phyloP scores from a whole-genome alignment of 2,329 filamentous ascomycete species.

The Elsinoe perseae region DNA sequence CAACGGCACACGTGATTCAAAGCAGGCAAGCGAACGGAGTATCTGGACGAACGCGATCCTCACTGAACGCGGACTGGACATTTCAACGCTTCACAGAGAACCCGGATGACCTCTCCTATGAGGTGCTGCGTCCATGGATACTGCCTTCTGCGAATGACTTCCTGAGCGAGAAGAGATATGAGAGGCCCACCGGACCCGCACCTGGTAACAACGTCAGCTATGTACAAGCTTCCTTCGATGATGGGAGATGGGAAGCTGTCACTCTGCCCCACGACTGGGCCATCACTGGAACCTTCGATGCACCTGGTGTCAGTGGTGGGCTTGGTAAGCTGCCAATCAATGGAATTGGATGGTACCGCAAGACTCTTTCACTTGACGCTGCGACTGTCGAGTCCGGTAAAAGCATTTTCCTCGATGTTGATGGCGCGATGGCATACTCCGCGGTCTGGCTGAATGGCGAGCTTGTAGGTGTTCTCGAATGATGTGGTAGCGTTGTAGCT shows the following conservation, averaged over 20 bases:
- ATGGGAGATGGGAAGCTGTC: constrained; percentile 36
- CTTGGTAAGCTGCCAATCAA: constrained; percentile 43
- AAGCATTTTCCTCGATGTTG: constrained; percentile 41
- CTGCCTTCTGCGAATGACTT: constrained; percentile 38
- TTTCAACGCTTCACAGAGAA: constrained; percentile 34
- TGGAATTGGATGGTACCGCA: constrained; percentile 49
- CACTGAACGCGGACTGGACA: constrained; percentile 33
- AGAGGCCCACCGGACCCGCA: constrained; percentile 28
- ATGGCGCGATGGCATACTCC: constrained; percentile 47
- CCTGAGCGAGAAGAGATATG: constrained; percentile 30
- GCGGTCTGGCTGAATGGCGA: constrained; percentile 46
- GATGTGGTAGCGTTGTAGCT: neutral
- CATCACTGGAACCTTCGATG: constrained; percentile 39
- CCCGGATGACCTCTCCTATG: constrained; percentile 32
- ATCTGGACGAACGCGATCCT: neutral
- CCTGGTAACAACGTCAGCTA: constrained; percentile 27
- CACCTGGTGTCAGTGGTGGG: constrained; percentile 30
- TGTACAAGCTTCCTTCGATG: constrained; percentile 33
- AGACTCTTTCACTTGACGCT: constrained; percentile 29
- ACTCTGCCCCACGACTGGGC: constrained; percentile 46
- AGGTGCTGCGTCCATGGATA: constrained; percentile 37
- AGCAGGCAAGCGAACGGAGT: neutral
- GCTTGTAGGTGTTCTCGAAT: constrained; percentile 23
- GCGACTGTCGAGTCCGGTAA: constrained; percentile 31
- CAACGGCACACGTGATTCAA: neutral